These are phyloP conservation scores for Lotus japonicus DNA, from an alignment of 306 rosid genomes.

Conservation along the genomic window DNA sequence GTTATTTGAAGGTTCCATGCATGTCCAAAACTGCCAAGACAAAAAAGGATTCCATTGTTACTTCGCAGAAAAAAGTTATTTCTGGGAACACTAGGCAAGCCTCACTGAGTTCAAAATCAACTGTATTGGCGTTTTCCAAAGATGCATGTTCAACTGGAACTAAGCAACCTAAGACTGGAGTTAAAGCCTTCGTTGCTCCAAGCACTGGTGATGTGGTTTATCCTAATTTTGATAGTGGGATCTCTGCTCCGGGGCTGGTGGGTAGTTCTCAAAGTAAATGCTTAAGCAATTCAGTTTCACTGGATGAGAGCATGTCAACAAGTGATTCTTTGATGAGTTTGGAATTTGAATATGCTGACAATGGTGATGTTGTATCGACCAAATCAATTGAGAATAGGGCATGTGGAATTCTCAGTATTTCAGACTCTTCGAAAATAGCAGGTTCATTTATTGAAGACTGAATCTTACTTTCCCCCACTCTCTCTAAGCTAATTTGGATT, in stretches of 20 bases:
- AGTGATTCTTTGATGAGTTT: constrained; percentile 34
- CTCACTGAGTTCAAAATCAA: constrained; percentile 32
- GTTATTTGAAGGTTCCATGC: constrained; percentile 47
- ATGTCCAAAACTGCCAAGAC: constrained; percentile 38
- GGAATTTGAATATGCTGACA: constrained; percentile 31
- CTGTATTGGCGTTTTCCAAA: constrained; percentile 13
- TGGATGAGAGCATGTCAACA: constrained; percentile 24
- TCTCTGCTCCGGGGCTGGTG: too few species aligned
- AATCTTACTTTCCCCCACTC: not conserved
- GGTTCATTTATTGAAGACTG: constrained; percentile 30
- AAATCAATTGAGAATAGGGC: constrained; percentile 36
- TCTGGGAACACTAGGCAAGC: constrained; percentile 14
- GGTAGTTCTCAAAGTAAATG: too few species aligned
- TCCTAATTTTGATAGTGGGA: constrained; percentile 13
- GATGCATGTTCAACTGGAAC: constrained; percentile 2
- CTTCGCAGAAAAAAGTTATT: constrained; percentile 12
- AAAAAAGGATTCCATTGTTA: constrained; percentile 30
- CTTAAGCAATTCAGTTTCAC: constrained; percentile 11
- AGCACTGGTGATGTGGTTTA: constrained; percentile 3
- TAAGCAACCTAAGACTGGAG: constrained; percentile 14
- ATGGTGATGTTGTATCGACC: constrained; percentile 20
- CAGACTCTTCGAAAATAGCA: constrained; percentile 24
- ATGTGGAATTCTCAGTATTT: constrained; percentile 17
- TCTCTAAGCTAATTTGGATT: not conserved
- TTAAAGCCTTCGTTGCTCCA: constrained; percentile 13